These are phyloP conservation scores for Mucor saturninus DNA, from an alignment of 371 early-diverging fungal genomes.

Conservation along the genomic window DNA sequence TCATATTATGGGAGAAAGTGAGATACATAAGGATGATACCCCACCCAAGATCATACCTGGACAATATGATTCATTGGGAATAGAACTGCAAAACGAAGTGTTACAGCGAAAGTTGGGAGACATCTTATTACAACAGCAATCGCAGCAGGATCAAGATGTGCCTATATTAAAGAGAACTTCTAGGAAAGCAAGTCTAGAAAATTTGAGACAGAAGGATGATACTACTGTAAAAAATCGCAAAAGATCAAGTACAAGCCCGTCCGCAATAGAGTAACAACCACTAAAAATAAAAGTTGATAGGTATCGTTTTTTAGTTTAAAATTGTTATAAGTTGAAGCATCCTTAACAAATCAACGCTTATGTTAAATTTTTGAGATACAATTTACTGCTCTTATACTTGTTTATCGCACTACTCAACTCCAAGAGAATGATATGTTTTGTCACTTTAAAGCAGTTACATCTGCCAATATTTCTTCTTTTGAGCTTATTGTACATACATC, in stretches of 20 bases:
- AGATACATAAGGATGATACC: not conserved
- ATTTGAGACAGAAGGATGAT: not conserved
- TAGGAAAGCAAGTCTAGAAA: slow-evolving; percentile 9
- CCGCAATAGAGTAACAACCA: not conserved
- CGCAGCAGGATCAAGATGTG: slow-evolving; percentile 4
- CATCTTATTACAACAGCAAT: slow-evolving; percentile 1
- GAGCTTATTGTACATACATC: too few species aligned
- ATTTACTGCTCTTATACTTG: too few species aligned
- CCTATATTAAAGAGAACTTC: not conserved
- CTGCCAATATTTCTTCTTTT: too few species aligned
- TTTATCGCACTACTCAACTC: too few species aligned
- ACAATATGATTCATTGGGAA: slow-evolving; percentile 13
- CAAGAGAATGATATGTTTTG: too few species aligned
- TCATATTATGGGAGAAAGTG: slow-evolving; percentile 6
- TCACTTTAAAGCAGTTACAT: too few species aligned
- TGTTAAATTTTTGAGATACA: too few species aligned
- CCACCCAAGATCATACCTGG: not conserved
- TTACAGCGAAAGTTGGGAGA: slow-evolving; percentile 8
- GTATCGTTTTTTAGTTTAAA: too few species aligned
- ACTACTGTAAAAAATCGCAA: slow-evolving; percentile 14
- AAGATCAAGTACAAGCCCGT: slow-evolving; percentile 25
- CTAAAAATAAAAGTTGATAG: not conserved
- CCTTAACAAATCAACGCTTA: too few species aligned
- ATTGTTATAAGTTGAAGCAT: too few species aligned
- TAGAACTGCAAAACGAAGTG: slow-evolving; percentile 16